Conservation (phyloP, 2,329 filamentous ascomycete species). For the Fusarium brevicatenulatum region DNA sequence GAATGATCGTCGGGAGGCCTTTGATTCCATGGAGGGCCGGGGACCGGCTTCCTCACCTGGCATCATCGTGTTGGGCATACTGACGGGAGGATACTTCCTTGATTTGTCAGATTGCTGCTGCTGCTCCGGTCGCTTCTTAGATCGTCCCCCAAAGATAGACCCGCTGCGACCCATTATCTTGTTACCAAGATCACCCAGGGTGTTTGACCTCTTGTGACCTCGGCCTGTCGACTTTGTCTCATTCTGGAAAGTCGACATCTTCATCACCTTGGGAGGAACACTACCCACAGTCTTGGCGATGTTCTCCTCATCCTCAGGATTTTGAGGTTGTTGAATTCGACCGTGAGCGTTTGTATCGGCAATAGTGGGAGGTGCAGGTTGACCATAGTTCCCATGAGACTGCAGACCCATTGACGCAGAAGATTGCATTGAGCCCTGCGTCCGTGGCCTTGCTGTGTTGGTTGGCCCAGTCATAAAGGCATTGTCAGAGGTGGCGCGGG, state of each 20-base stretch:
- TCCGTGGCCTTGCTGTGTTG: slow-evolving; percentile 72
- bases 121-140: slow-evolving; percentile 61
- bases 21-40: slow-evolving; percentile 76
- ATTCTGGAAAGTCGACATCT: slow-evolving; percentile 66
- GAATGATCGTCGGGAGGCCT: slow-evolving; percentile 73
- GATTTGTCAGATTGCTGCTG: slow-evolving; percentile 65
- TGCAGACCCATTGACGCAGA: slow-evolving; percentile 71
- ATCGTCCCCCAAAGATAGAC: slow-evolving; percentile 77
- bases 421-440: slow-evolving; percentile 82
- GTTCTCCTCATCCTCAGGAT: slow-evolving; percentile 71
- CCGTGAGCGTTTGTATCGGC: slow-evolving; percentile 90
- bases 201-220: slow-evolving; percentile 76
- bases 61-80: slow-evolving; percentile 80
- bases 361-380: slow-evolving; percentile 86
- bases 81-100: slow-evolving; percentile 86
- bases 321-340: slow-evolving; percentile 81
- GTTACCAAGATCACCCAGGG: slow-evolving; percentile 83
- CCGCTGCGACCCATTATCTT: slow-evolving; percentile 86
- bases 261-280: slow-evolving; percentile 68
- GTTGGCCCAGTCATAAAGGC: slow-evolving; percentile 57
- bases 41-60: slow-evolving; percentile 62
- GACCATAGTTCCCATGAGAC: slow-evolving; percentile 78
- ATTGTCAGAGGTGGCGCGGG: slow-evolving; percentile 53
- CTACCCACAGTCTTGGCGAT: slow-evolving; percentile 71
- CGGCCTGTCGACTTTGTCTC: slow-evolving; percentile 61